phyloP scores from a whole-genome alignment of 2,329 filamentous ascomycete genomes.

The Diaporthe eres region DNA sequence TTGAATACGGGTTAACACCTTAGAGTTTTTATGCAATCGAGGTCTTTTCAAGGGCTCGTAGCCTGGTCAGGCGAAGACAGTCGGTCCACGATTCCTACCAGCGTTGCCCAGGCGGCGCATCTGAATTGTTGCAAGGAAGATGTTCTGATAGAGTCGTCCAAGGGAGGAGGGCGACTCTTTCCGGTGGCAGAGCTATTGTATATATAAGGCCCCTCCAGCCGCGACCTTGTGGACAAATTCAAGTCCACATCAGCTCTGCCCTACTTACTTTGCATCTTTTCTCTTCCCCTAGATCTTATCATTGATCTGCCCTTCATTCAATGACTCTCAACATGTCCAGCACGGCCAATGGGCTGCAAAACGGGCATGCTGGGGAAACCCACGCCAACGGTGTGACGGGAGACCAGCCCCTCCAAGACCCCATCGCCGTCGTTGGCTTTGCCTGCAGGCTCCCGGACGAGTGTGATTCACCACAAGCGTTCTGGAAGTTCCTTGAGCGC shows the following conservation, averaged over 20 bases:
- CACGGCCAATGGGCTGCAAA: neutral
- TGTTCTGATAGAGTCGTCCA: no score
- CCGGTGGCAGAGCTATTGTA: neutral
- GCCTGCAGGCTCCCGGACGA: constrained; percentile 38
- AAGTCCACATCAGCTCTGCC: neutral
- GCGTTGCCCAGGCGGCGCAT: no score
- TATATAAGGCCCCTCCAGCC: neutral
- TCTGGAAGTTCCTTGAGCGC: constrained; percentile 39
- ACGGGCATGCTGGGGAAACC: neutral
- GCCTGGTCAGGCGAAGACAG: no score
- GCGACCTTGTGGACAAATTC: neutral
- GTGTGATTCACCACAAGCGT: neutral
- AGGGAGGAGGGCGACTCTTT: no score
- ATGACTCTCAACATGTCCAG: neutral
- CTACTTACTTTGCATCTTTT: neutral
- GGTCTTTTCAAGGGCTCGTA: no score
- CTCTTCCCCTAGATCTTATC: neutral
- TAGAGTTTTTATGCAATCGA: no score
- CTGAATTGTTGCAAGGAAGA: no score
- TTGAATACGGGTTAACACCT: no score
- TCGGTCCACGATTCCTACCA: no score
- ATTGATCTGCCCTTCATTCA: neutral
- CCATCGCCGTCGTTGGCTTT: constrained; percentile 20
- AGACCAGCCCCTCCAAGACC: neutral
- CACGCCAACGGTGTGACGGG: neutral